Evolutionary conservation across 179 eudicot genomes (phyloP).

Genomic region (Dionaea muscipula): DNA sequence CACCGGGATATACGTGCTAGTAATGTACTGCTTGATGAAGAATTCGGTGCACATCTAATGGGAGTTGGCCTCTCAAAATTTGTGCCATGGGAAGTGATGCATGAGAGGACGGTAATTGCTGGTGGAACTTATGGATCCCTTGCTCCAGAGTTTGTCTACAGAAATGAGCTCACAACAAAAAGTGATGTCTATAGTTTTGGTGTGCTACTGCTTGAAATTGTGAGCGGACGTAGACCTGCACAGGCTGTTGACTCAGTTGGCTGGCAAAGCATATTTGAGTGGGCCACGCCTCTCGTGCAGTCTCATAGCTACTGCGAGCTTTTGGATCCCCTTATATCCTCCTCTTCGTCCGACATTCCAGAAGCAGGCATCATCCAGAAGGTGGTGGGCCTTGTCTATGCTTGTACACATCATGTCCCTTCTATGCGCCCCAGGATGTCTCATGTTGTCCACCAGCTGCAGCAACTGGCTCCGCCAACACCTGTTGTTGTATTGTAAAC

Average conservation of each 20-base stretch:
- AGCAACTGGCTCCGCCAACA: too few relatives aligned
- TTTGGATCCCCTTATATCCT: too few relatives aligned
- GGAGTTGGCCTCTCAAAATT: slow-evolving; percentile 91
- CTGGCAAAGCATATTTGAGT: slow-evolving; percentile 85
- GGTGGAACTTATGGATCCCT: slow-evolving; percentile 88
- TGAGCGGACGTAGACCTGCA: slow-evolving; percentile 82
- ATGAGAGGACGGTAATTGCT: slow-evolving; percentile 76
- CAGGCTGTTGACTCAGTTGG: slow-evolving; percentile 83
- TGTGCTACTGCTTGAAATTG: slow-evolving; percentile 71
- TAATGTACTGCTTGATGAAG: slow-evolving; percentile 82
- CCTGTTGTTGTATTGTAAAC: too few relatives aligned
- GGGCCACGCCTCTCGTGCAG: slow-evolving; percentile 90
- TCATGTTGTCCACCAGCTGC: too few relatives aligned
- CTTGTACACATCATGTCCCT: too few relatives aligned
- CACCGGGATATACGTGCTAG: slow-evolving; percentile 87
- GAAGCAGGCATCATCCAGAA: too few relatives aligned
- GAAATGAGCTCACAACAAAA: slow-evolving; percentile 84
- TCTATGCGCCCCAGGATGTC: too few relatives aligned
- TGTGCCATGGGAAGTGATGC: slow-evolving; percentile 92
- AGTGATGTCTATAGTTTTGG: slow-evolving; percentile 97
- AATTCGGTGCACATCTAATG: slow-evolving; percentile 71
- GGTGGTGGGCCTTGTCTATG: too few relatives aligned
- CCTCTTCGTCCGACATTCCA: too few relatives aligned
- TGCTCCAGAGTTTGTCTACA: slow-evolving; percentile 85
- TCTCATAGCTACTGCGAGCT: slow-evolving; percentile 59